phyloP scores from a whole-genome alignment of 768 basidiomycete genomes.

The Jaapia argillacea region DNA sequence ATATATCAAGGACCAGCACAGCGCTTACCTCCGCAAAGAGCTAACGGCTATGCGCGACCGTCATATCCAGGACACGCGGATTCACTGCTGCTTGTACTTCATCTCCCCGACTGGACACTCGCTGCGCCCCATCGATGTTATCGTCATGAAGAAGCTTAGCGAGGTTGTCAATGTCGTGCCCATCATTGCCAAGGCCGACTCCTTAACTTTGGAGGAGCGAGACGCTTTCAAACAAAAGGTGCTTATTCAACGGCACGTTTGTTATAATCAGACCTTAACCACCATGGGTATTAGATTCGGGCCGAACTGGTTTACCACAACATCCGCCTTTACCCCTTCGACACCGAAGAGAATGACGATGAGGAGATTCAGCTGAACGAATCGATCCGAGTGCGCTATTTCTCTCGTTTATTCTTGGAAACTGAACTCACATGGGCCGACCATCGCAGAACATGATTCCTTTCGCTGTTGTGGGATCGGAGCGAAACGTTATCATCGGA shows the following conservation, averaged over 20 bases:
- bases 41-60: slow-evolving; percentile 97
- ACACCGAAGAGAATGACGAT: slow-evolving; percentile 90
- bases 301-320: slow-evolving; percentile 86
- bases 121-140: slow-evolving; percentile 92
- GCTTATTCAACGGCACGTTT: slow-evolving; percentile 9
- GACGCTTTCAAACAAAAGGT: slow-evolving; percentile 91
- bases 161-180: slow-evolving; percentile 99
- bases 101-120: slow-evolving; percentile 98
- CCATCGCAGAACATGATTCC: slow-evolving; percentile 87
- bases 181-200: slow-evolving; percentile 97
- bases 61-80: slow-evolving; percentile 96
- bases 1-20: slow-evolving; percentile 99
- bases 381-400: slow-evolving; percentile 64
- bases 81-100: slow-evolving; percentile 97
- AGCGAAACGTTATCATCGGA: slow-evolving; percentile 89
- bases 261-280: not conserved
- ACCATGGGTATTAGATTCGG: slow-evolving; percentile 66
- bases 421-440: not conserved
- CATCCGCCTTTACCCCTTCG: slow-evolving; percentile 94
- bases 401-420: not conserved
- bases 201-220: slow-evolving; percentile 87
- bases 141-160: slow-evolving; percentile 97
- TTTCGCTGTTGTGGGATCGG: slow-evolving; percentile 96
- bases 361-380: slow-evolving; percentile 90
- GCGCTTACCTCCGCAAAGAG: slow-evolving; percentile 97